phyloP scores from a whole-genome alignment of 805 yeast genomes.

The Candida nitratophila region DNA sequence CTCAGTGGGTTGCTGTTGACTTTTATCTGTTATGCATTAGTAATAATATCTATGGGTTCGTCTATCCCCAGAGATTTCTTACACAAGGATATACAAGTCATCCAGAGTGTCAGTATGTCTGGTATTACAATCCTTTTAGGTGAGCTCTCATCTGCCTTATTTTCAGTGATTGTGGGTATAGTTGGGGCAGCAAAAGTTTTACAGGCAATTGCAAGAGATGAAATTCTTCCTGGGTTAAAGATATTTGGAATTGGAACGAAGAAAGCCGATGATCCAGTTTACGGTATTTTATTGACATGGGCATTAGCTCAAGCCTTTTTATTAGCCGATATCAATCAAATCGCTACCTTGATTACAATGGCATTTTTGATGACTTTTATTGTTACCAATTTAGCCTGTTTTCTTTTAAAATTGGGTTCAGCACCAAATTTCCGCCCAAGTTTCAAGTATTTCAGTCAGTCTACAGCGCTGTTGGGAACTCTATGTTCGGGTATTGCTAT shows the following conservation, averaged over 20 bases:
- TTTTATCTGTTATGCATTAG: constrained; percentile 68
- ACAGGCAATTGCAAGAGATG: constrained; percentile 87
- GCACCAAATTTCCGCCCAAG: constrained; percentile 99
- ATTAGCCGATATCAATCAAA: constrained; percentile 85
- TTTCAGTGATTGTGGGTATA: constrained; percentile 91
- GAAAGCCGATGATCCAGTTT: constrained; percentile 48
- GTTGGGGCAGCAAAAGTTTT: constrained; percentile 91
- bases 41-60: constrained; percentile 72
- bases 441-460: constrained; percentile 75
- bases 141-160: constrained; percentile 86
- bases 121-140: constrained; percentile 71
- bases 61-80: constrained; percentile 77
- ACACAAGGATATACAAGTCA: constrained; percentile 72
- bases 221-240: constrained; percentile 72
- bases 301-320: constrained; percentile 74
- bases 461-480: constrained; percentile 77
- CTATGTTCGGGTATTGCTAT: constrained; percentile 68
- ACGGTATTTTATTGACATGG: constrained; percentile 73
- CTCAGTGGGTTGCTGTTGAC: constrained; percentile 75
- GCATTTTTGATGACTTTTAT: constrained; percentile 94
- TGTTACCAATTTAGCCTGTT: constrained; percentile 91
- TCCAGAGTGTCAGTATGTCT: constrained; percentile 72
- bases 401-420: constrained; percentile 74
- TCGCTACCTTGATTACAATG: constrained; percentile 95
- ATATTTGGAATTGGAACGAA: constrained; percentile 46